Base-by-base conservation (phyloP, 495 filamentous ascomycete species). In the Jackrogersella multiformis region DNA sequence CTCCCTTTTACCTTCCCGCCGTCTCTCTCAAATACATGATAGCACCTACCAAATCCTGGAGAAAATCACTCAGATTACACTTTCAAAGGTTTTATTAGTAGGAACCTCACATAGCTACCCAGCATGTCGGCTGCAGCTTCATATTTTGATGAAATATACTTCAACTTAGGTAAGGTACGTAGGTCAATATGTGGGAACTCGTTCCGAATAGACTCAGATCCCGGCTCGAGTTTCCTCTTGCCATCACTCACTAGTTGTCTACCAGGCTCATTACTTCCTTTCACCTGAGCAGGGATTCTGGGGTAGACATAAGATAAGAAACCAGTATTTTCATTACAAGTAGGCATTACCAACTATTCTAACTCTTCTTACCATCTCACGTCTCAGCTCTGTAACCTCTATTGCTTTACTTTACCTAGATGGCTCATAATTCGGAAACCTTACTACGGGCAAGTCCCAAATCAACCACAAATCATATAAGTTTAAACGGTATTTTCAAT, bases 381-480 rank as follows among this genome's bases (percentile, higher is more conserved):
- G 30, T 18, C 15, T 41, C 20, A n/a, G 10, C 35, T 42, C 35
- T 30, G 23, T 56, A 34, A 56, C 44, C 42, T 51, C 45, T 54
- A 42, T 28, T 42, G 10, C 23, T 26, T 57, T 38, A 61, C 13
- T 12, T 34, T 30, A 57, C 64, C 64, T 61, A 68, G 23, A 68
- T 62, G 52, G 44, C 51, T 46, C 23, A 26, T 41, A 42, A 39
- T 20, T 8, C 13, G 15, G 23, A 18, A 30, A 24, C 38, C 21
- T 56, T 44, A 38, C 20, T n/a, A 36, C 10, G 32, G 64, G 64
- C 56, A 61, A 61, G 64, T 51, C 44, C 64, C 57, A 57, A 68
- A 8, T 51, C 28, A 20, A 28, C 32, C 26, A 45, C 10, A 23
- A 18, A 30, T 21, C 52, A 13, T 44, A 52, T 13, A 10, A 28